These are phyloP conservation scores for Raphanus sativus DNA, from an alignment of 345 rosid species.

Conservation along the genomic window DNA sequence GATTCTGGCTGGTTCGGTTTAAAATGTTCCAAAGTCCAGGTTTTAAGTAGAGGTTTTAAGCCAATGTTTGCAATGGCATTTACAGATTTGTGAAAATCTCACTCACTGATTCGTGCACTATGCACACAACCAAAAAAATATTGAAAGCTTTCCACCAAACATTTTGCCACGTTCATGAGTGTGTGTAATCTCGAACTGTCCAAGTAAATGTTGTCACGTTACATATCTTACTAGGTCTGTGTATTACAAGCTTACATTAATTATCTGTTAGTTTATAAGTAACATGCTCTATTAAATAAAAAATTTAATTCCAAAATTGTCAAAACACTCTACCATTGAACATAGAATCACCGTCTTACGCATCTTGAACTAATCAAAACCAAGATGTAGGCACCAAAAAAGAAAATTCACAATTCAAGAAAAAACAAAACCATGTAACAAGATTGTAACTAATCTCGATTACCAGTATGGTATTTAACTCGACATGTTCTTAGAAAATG, in stretches of 20 bases:
- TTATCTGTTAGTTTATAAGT: background rate
- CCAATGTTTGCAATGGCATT: conserved; percentile 4
- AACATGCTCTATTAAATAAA: background rate
- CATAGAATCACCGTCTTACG: background rate
- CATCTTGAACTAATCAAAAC: conserved; percentile 26
- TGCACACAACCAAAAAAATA: conserved; percentile 10
- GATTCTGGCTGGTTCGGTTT: background rate
- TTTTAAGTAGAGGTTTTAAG: background rate
- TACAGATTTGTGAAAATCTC: conserved; percentile 15
- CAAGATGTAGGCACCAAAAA: conserved; percentile 10
- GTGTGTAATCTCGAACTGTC: background rate
- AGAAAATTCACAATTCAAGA: background rate
- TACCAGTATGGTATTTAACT: conserved; percentile 25
- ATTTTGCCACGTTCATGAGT: background rate
- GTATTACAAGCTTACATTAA: background rate
- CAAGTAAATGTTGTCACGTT: background rate
- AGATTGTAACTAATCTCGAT: conserved; percentile 26
- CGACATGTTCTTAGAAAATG: background rate
- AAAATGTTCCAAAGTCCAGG: background rate
- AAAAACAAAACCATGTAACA: conserved; percentile 13
- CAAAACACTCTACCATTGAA: background rate
- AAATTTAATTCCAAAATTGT: too few species aligned
- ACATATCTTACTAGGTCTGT: background rate
- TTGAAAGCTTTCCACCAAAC: background rate
- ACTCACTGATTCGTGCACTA: conserved; percentile 25